These are phyloP conservation scores for Mentha longifolia DNA, from an alignment of 257 asterid species.

Conservation along the genomic window DNA sequence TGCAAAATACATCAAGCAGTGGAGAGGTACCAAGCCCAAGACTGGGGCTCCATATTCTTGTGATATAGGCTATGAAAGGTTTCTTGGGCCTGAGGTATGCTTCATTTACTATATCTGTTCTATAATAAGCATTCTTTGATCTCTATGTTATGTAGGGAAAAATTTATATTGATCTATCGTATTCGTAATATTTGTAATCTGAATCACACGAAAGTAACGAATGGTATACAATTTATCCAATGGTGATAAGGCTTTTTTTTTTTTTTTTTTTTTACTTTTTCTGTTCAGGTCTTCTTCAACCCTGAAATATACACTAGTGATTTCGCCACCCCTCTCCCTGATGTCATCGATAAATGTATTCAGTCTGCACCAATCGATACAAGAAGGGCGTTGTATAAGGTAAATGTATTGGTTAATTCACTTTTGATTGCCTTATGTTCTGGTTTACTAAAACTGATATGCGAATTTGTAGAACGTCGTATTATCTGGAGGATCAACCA, in stretches of 20 bases:
- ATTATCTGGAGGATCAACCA: constrained; percentile 96
- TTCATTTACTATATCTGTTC: constrained; percentile 25
- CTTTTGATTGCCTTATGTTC: constrained; percentile 6
- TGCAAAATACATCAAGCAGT: constrained; percentile 80
- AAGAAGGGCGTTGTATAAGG: constrained; percentile 96
- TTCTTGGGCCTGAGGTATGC: constrained; percentile 98
- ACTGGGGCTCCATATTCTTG: constrained; percentile 97
- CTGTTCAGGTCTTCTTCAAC: constrained; percentile 83
- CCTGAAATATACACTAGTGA: constrained; percentile 84
- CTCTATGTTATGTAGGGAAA: background rate
- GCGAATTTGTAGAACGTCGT: constrained; percentile 39
- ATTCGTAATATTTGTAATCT: background rate
- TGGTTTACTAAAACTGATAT: constrained; percentile 10
- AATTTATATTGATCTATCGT: too few species aligned
- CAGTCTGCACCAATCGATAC: constrained; percentile 98
- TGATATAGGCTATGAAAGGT: constrained; percentile 95
- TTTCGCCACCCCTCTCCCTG: constrained; percentile 78
- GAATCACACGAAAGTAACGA: background rate
- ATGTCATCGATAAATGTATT: constrained; percentile 85
- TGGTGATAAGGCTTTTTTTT: background rate
- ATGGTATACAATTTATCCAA: background rate
- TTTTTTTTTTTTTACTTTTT: constrained; percentile 21
- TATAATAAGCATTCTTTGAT: background rate
- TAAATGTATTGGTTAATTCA: constrained; percentile 32
- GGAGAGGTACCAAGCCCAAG: constrained; percentile 95